phyloP scores from a whole-genome alignment of 2,329 filamentous ascomycete species.

The Akanthomyces lecanii region DNA sequence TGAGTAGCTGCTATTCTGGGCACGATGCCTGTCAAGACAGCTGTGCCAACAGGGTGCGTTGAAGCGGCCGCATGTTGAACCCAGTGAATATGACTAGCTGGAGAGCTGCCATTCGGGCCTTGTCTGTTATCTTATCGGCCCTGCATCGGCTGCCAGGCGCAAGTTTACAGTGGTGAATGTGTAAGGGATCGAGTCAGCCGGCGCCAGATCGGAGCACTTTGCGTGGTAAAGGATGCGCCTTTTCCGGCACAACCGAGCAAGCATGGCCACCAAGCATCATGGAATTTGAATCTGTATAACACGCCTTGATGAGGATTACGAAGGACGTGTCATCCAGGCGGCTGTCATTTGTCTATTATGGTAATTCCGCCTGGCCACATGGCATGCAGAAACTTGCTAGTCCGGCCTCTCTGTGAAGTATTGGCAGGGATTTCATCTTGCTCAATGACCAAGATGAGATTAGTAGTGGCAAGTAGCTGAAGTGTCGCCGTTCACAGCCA shows the following conservation, averaged over 20 bases:
- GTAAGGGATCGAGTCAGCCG: constrained; percentile 10
- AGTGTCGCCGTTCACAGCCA: neutral
- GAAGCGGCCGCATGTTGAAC: constrained; percentile 7
- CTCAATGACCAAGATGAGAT: neutral
- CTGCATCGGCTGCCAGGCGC: neutral
- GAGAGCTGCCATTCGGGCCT: constrained; percentile 12
- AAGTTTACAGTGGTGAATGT: neutral
- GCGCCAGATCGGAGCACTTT: constrained; percentile 10
- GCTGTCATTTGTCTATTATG: neutral
- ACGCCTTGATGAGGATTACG: neutral
- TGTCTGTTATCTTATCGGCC: constrained; percentile 6
- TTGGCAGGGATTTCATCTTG: neutral
- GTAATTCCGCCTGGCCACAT: neutral
- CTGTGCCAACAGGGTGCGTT: constrained; percentile 10
- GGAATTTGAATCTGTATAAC: neutral
- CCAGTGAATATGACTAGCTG: constrained; percentile 1
- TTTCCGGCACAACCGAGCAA: neutral
- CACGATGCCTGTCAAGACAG: neutral
- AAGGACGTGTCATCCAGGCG: neutral
- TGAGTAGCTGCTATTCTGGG: neutral
- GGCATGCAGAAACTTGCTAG: neutral
- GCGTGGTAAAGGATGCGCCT: neutral
- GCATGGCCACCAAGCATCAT: neutral
- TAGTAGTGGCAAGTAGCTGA: neutral
- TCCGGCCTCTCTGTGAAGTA: neutral